A percentile compares a stretch with the other conserved stretches of the same genome.
Evolutionary conservation across 192 early-diverging fungal genomes (phyloP).

Genomic region (Podila epicladia): DNA sequence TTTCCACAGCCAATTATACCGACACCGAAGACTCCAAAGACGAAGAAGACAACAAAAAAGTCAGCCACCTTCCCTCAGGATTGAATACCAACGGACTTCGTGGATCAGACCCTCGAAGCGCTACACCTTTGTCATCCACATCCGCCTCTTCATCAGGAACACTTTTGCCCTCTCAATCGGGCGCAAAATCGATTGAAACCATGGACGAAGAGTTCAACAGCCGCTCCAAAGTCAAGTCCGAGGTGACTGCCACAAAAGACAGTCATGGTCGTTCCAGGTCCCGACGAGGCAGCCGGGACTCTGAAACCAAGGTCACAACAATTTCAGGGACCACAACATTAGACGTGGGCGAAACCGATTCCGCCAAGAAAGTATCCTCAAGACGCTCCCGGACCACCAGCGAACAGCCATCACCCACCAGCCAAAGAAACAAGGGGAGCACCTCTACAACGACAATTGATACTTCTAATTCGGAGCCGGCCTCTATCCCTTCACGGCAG

Average conservation of each 20-base stretch:
- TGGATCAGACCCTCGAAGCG: background rate
- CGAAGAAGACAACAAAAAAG: conserved; percentile 7
- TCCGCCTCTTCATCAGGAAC: background rate
- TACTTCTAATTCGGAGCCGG: background rate
- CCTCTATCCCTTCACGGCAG: conserved; percentile 22
- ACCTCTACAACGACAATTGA: conserved; percentile 3
- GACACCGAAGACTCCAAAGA: conserved; percentile 23
- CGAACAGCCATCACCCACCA: conserved; percentile 10
- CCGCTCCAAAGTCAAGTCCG: conserved; percentile 32
- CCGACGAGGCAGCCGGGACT: conserved; percentile 43
- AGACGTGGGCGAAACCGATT: background rate
- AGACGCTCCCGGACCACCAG: conserved; percentile 21
- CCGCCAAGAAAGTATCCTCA: conserved; percentile 12
- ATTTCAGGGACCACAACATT: background rate
- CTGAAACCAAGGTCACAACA: conserved; percentile 8
- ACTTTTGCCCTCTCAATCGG: conserved; percentile 24
- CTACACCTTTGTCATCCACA: background rate
- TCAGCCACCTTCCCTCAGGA: background rate
- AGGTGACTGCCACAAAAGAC: conserved; percentile 27
- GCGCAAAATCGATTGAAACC: conserved; percentile 25
- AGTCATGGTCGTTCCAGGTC: conserved; percentile 19
- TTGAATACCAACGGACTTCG: background rate
- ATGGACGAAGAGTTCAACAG: conserved; percentile 36
- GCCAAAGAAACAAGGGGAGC: conserved; percentile 6
- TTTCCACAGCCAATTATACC: conserved; percentile 20